Conservation (phyloP, 148 eudicot species). For the Vaccinium vitisidaea region DNA sequence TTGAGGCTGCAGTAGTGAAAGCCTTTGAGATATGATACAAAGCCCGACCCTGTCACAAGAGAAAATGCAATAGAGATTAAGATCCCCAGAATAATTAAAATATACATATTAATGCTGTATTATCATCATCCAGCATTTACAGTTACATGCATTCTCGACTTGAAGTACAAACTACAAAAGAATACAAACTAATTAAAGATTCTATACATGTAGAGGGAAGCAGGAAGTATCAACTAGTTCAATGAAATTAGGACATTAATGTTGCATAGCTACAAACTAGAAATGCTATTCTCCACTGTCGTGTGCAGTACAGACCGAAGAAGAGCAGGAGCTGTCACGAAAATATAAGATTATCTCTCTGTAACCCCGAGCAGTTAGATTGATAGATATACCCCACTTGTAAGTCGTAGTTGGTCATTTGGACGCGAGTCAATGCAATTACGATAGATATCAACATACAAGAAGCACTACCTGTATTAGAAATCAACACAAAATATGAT, state of each 20-base stretch:
- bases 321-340: no score
- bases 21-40: slow-evolving; percentile 83
- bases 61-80: neutral
- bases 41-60: slow-evolving; percentile 73
- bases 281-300: neutral
- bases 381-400: no score
- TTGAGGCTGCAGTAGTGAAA: slow-evolving; percentile 71
- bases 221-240: neutral
- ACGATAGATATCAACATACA: neutral
- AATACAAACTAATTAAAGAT: neutral
- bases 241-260: neutral
- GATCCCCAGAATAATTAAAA: neutral
- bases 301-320: neutral
- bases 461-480: neutral
- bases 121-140: neutral
- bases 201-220: neutral
- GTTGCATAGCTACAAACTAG: neutral
- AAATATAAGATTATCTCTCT: no score
- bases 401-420: no score
- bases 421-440: neutral
- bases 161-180: neutral
- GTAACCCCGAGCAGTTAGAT: no score
- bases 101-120: neutral
- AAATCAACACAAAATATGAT: neutral
- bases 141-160: slow-evolving; percentile 5